phyloP scores from a whole-genome alignment of 805 yeast genomes.

The Helenozyma baotianmanensis region DNA sequence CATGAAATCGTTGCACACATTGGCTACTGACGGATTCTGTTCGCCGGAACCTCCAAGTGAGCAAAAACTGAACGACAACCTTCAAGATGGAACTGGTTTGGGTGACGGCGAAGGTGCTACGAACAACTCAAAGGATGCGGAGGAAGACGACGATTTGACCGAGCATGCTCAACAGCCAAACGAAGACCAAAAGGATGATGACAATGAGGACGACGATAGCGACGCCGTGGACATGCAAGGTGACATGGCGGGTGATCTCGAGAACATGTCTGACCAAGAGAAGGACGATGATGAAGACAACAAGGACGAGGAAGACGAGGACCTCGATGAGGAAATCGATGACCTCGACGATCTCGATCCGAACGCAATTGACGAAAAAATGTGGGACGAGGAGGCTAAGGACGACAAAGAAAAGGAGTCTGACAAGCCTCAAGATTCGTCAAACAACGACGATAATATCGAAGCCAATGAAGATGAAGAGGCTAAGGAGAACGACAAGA shows the following conservation, averaged over 20 bases:
- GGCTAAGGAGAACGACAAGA: conserved; percentile 33
- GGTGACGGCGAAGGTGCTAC: conserved; percentile 92
- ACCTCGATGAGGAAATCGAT: conserved; percentile 84
- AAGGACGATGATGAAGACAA: conserved; percentile 43
- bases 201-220: conserved; percentile 61
- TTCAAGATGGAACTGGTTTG: conserved; percentile 83
- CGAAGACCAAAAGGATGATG: conserved; percentile 59
- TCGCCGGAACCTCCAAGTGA: conserved; percentile 78
- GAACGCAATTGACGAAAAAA: conserved; percentile 90
- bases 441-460: conserved; percentile 47
- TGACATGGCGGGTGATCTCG: conserved; percentile 92
- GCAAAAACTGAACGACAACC: conserved; percentile 53
- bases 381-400: conserved; percentile 93
- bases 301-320: conserved; percentile 44
- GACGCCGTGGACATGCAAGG: conserved; percentile 94
- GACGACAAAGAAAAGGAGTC: conserved; percentile 79
- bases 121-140: conserved; percentile 77
- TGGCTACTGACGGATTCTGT: conserved; percentile 85
- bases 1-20: conserved; percentile 47
- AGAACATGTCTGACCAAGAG: conserved; percentile 70
- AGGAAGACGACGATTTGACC: conserved; percentile 83
- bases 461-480: conserved; percentile 45
- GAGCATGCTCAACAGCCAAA: conserved; percentile 75
- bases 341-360: conserved; percentile 89
- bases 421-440: conserved; percentile 59